Percentiles rank a stretch among this genome's conserved stretches.
Evolutionary conservation across 805 yeast species (phyloP).

Genomic region (Phaffomyces thermotolerans): DNA sequence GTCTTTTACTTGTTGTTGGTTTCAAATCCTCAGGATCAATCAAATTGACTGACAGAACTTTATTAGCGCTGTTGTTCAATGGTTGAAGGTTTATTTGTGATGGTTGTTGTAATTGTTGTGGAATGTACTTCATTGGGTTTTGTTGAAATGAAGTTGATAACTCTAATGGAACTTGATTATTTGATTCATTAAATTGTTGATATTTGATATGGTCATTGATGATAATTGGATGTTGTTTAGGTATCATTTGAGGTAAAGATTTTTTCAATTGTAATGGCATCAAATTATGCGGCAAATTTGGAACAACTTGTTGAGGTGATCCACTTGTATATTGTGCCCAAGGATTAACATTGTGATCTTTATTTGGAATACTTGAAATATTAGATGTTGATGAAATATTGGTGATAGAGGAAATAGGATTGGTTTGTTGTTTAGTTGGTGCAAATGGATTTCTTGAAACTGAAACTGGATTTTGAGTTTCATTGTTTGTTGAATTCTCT

Average conservation of each 20-base stretch:
- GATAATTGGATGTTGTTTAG: conserved; percentile 1
- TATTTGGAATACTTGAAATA: too few relatives aligned
- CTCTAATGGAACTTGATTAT: not conserved
- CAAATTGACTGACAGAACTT: conserved; percentile 4
- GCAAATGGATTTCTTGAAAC: not conserved
- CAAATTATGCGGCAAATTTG: too few relatives aligned
- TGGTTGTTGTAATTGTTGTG: not conserved
- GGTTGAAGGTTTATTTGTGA: not conserved
- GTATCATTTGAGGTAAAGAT: not conserved
- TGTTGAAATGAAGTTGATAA: not conserved
- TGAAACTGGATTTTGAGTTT: conserved; percentile 18
- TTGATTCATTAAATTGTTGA: too few relatives aligned
- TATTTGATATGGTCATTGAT: conserved; percentile 1
- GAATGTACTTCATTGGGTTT: not conserved
- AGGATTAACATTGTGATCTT: conserved; percentile 7
- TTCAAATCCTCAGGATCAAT: conserved; percentile 13
- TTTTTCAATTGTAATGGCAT: too few relatives aligned
- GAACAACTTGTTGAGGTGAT: too few relatives aligned
- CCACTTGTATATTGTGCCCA: conserved; percentile 10
- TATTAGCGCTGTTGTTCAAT: not conserved
- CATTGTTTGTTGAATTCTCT: not conserved
- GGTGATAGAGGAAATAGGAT: too few relatives aligned
- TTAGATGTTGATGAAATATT: too few relatives aligned
- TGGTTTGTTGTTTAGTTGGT: too few relatives aligned
- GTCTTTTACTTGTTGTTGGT: conserved; percentile 8